Conservation (phyloP, 495 filamentous ascomycete genomes). For the Trichoderma orchidacearum region DNA sequence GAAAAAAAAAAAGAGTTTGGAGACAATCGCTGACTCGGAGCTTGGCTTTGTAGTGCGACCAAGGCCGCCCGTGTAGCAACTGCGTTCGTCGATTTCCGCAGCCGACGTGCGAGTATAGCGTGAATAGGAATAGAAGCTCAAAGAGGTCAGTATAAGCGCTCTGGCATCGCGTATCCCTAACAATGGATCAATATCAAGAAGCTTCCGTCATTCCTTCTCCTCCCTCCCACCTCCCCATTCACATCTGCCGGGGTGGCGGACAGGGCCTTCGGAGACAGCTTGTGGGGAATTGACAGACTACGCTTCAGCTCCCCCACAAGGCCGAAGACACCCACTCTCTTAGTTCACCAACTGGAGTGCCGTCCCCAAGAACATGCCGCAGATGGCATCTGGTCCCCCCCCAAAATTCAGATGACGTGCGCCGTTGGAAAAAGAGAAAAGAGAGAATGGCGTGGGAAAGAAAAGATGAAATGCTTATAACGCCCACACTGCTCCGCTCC, state of each 20-base stretch:
- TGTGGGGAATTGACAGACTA: not conserved
- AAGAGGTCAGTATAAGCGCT: not conserved
- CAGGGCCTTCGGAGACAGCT: not conserved
- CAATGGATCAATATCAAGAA: too few relatives aligned
- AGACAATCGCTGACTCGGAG: not conserved
- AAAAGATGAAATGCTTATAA: not conserved
- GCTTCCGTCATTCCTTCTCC: too few relatives aligned
- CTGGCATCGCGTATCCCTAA: not conserved
- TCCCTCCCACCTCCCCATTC: not conserved
- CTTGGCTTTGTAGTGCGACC: conserved; percentile 18
- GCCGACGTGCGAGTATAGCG: conserved; percentile 22
- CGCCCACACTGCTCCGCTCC: not conserved
- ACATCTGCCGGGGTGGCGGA: not conserved
- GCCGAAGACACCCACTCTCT: not conserved
- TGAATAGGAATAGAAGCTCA: not conserved
- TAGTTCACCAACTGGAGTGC: not conserved
- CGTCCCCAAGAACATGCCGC: not conserved
- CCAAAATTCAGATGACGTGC: not conserved
- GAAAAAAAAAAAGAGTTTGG: not conserved
- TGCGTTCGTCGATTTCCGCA: conserved; percentile 23
- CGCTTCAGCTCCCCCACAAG: not conserved
- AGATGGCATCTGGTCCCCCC: not conserved
- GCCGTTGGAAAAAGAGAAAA: not conserved
- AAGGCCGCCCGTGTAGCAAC: conserved; percentile 25
- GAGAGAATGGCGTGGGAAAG: not conserved